Conservation (phyloP, 2,329 filamentous ascomycete species). For the Capronia epimyces region DNA sequence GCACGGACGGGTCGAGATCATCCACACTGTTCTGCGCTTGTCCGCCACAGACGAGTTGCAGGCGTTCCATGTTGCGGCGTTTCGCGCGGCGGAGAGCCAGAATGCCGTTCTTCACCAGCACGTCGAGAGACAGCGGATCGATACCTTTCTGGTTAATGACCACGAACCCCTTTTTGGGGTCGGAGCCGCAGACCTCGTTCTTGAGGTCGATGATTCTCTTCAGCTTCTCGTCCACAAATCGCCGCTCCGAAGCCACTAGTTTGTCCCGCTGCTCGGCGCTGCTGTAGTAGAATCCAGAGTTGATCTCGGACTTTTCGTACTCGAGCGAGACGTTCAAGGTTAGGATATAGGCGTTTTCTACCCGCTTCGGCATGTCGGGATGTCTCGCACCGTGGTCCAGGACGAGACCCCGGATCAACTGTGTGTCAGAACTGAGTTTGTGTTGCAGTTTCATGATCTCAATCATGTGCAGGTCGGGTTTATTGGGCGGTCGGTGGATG, state of each 20-base stretch:
- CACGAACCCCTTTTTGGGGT: conserved; percentile 91
- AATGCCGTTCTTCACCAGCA: conserved; percentile 96
- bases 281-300: conserved; percentile 98
- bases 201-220: conserved; percentile 97
- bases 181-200: conserved; percentile 91
- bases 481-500: conserved; percentile 81
- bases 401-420: conserved; percentile 86
- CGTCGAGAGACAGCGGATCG: conserved; percentile 89
- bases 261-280: conserved; percentile 96
- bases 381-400: conserved; percentile 94
- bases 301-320: conserved; percentile 99
- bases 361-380: conserved; percentile 94
- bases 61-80: conserved; percentile 96
- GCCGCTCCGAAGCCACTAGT: conserved; percentile 92
- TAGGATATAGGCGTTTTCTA: conserved; percentile 92
- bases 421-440: conserved; percentile 88
- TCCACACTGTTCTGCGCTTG: conserved; percentile 93
- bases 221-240: conserved; percentile 92
- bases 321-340: conserved; percentile 95
- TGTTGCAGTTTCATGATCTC: conserved; percentile 99
- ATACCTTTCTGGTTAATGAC: conserved; percentile 99
- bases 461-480: conserved; percentile 97
- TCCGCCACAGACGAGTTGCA: conserved; percentile 91
- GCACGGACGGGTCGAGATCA: conserved; percentile 76
- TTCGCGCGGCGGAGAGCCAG: conserved; percentile 90